These are phyloP conservation scores for Talaromyces sp. DNA, from an alignment of 2,329 filamentous ascomycete species.

Conservation along the genomic window DNA sequence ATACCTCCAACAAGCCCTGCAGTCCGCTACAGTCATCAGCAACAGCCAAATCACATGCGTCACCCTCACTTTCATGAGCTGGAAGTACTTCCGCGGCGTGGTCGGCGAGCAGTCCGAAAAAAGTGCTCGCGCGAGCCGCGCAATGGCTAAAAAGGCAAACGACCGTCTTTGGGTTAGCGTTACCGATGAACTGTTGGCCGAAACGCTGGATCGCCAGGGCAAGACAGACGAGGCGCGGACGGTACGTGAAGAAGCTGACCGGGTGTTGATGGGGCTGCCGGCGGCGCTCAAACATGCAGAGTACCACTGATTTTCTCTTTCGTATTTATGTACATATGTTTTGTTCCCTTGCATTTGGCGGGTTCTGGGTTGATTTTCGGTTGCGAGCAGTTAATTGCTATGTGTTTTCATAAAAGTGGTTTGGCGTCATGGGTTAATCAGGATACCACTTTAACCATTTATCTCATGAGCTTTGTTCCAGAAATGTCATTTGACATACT, in stretches of 20 bases:
- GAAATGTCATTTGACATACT: neutral
- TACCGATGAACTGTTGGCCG: conserved; percentile 69
- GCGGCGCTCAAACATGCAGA: conserved; percentile 27
- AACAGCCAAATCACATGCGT: conserved; percentile 81
- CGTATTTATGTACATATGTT: neutral
- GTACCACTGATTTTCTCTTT: neutral
- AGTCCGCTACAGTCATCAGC: conserved; percentile 60
- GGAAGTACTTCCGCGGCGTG: conserved; percentile 73
- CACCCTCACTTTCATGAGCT: conserved; percentile 78
- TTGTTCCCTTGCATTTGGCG: neutral
- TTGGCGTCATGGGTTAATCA: neutral
- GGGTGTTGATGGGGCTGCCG: conserved; percentile 33
- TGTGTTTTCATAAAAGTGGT: neutral
- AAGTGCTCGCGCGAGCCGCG: conserved; percentile 63
- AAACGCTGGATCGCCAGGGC: conserved; percentile 69
- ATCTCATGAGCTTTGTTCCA: neutral
- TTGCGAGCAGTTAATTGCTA: neutral
- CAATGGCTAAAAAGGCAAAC: conserved; percentile 63
- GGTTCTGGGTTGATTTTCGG: neutral
- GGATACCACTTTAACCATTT: neutral
- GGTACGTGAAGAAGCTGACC: conserved; percentile 42
- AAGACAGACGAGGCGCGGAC: conserved; percentile 49
- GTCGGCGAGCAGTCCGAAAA: conserved; percentile 76
- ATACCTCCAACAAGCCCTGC: conserved; percentile 67
- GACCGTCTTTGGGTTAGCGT: conserved; percentile 76